Base-by-base conservation (phyloP, 495 filamentous ascomycete genomes). In the Aspergillus sclerotiicarbonarius region DNA sequence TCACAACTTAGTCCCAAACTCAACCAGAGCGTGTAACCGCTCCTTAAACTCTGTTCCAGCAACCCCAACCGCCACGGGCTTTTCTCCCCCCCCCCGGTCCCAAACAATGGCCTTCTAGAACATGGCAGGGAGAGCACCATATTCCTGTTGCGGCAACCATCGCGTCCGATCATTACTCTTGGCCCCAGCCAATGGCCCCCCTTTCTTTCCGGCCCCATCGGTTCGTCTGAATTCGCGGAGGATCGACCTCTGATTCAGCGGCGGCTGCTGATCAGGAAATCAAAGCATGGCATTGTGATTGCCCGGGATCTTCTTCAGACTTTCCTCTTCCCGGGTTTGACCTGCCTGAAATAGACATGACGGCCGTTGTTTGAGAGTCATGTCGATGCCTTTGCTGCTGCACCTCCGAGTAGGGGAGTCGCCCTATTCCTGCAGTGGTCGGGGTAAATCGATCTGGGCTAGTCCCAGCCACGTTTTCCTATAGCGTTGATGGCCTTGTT, bases 211-310 rank as follows among this genome's bases (percentile, higher is more conserved):
- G 46, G 46, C 9, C 46, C 46, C 46, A 49, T 25, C 46, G 29
- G 46, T 49, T 49, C 58, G 30, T 52, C 43, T 33, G 39, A 32
- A 35, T 43, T 32, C 54, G 46, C 44, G 59, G 59, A 62, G 53
- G 59, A 62, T 62, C 59, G 54, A 57, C 59, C 15, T 43, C 30
- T 49, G 54, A 57, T 54, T 54, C 57, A 54, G 51, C 51, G 44
- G 50, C 54, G 45, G 56, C 53, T 18, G 41, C n/a, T 45, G 20
- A 45, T n/a, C 53, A 61, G 53, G 29, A 56, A 30, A 44, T 43
- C 39, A 15, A 41, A 8, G 39, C 30, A 16, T 41, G 35, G 19
- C 32, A 41, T 47, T 18, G 29, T 15, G 54, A 35, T 19, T 31
- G 9, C 20, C 13, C 30, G 13, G 20, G 21, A 15, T 29, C 13